Base-by-base conservation (phyloP, 495 filamentous ascomycete species). In the Penicillium lividum region DNA sequence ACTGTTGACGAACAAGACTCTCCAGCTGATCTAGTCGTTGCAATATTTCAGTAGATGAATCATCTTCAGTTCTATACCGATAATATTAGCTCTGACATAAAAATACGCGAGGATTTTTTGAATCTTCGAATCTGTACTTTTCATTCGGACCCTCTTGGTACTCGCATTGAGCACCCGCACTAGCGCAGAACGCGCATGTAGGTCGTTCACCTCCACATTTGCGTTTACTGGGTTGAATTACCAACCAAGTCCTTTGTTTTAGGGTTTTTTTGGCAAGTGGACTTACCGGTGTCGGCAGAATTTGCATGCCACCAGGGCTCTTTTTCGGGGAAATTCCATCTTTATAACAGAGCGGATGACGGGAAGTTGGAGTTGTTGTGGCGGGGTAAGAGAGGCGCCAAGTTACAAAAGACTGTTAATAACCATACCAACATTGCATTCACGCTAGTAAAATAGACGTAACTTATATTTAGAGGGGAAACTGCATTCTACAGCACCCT, bases 161-260 rank as follows among this genome's bases (percentile, higher is more conserved):
- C 34, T 57, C 60, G 38, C 63, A 66, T 46, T 58, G 53, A 15
- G 60, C 59, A 13, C 60, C 60, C 27, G 59, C 56, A 33, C 52
- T 54, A 38, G 53, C 54, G 51, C 63, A 66, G 46, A 63, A 59
- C 29, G 53, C 56, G 56, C 63, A 66, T 34, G 50, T 43, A n/a
- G 63, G 60, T 31, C 51, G 58, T 18, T 66, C 51, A 7, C 63
- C 63, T 50, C 60, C 63, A 46, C 63, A 66, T 46, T 66, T 66
- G 27, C 63, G 53, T 48, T 66, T 66, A 31, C 63, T 66, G 28
- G 25, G 0, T 8, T 31, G 30, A 36, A 29, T 48, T 54, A 38
- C 7, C 0, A 34, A 30, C 30, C 6, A 8, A 40, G 5, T 29
- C 8, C 11, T 0, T 13, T 11, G 40, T n/a, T 13, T 47, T 47